Evolutionary conservation across 139 green algal genomes (phyloP), one percentile per base, ranked within the genome.

Genomic region (Mychonastes homosphaera): DNA sequence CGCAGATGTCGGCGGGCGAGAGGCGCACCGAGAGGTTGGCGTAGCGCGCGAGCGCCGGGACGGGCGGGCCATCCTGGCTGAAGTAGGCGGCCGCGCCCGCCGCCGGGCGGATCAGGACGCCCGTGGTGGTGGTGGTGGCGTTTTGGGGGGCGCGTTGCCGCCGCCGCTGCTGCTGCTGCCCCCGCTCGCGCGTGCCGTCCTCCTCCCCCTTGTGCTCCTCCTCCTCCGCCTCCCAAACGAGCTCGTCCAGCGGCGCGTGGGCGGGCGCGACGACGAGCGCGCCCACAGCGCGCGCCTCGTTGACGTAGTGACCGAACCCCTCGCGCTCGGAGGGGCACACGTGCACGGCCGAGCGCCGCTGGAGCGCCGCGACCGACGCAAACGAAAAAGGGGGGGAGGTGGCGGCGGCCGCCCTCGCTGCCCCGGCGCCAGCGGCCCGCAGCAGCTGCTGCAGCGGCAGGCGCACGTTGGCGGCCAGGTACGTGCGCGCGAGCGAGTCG

Each of bases 181-280:
- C 6, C 41, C 23, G 6, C 19, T 13, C 6, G 19, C 6, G 8
- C 41, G 9, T 13, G 5, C 10, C 23, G 19, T 28, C 41, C 9
- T n/a, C 23, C 7, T 7, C 41, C 41, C 19, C 10, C 9, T 6
- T 15, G 41, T 15, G 8, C 46, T 10, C 6, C 7, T 4, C 46
- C 10, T 12, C 19, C 10, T 13, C 46, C 46, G 23, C 13, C 46
- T 32, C 6, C 16, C 24, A 8, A 21, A 69, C 53, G 10, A 63
- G 27, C 41, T 69, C 62, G 45, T 51, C 62, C 62, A 69, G 62
- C 2, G 62, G 62, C 1, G 62, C 32, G 44, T 69, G 62, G 26
- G 56, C 53, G 13, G 62, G 35, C 10, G 52, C 45, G 4, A 69
- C 6, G 33, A 69, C 41, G 9, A 69, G 18, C 10, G 62, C 62